Conservation (phyloP, 2,329 filamentous ascomycete species). For the Paecilomyces sp. region DNA sequence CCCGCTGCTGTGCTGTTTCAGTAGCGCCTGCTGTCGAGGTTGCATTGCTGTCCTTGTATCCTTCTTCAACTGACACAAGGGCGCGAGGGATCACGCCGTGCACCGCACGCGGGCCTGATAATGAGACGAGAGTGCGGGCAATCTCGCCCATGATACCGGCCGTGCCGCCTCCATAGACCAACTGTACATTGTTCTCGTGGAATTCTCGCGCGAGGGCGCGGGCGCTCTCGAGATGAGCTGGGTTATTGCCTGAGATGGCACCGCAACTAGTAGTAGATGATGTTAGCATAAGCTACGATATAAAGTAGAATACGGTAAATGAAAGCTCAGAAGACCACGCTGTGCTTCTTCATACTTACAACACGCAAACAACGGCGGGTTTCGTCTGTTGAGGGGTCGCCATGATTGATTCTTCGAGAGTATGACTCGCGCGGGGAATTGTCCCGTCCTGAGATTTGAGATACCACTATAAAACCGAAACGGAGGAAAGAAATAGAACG, state of each 20-base stretch:
- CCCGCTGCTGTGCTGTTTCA: conserved; percentile 31
- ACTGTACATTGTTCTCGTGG: conserved; percentile 66
- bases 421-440: neutral
- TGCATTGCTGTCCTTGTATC: conserved; percentile 18
- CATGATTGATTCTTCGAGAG: conserved; percentile 10
- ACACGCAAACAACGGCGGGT: conserved; percentile 74
- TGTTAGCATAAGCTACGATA: conserved; percentile 2
- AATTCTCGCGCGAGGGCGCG: conserved; percentile 66
- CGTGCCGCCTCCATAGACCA: conserved; percentile 94
- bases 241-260: conserved; percentile 64
- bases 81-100: conserved; percentile 91
- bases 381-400: conserved; percentile 22
- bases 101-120: conserved; percentile 72
- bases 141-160: conserved; percentile 94
- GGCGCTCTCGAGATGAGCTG: conserved; percentile 71
- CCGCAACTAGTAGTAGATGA: conserved; percentile 59
- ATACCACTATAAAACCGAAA: neutral
- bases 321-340: neutral
- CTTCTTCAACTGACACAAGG: conserved; percentile 65
- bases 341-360: conserved; percentile 41
- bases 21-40: conserved; percentile 4
- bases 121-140: conserved; percentile 73
- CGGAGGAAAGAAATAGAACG: neutral
- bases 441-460: neutral
- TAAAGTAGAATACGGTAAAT: neutral